Base-by-base conservation (phyloP, 257 asterid species). In the Avicennia marina region DNA sequence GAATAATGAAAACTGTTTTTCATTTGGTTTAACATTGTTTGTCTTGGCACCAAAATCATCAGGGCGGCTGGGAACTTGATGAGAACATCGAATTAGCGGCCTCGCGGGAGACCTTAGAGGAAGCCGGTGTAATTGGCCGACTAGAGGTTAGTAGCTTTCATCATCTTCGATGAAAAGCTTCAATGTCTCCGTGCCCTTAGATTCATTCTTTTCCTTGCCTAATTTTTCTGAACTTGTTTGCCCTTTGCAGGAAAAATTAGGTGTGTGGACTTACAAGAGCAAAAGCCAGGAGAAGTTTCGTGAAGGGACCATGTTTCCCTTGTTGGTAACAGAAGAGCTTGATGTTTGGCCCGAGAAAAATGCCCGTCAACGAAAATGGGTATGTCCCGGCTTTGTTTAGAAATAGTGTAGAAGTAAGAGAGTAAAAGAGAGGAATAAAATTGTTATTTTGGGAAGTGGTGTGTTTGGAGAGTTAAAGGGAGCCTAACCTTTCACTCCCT, bases 21-120 rank as follows among this genome's bases (percentile, higher is more conserved):
- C 49, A 31, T 20, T 20, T 49, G 27, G 48, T 50, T 64, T 76
- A 38, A 68, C 67, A 52, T 73, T 70, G 47, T 53, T 44, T 44
- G 16, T 54, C 64, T 15, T 66, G 63, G 32, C 10, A 59, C 45
- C 24, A 15, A 50, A 62, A 20, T 63, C 36, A 26, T 65, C 64
- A 79, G 83, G 98, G 98, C 72, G 95, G 98, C 62, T 90, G 98
- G 98, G 98, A 90, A 79, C 79, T 74, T 22, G 98, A 90, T 64
- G 98, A 84, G 62, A 67, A 86, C 46, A 78, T 84, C 65, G 81
- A 82, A 79, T 75, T 87, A 62, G 98, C 98, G 5, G 98, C 98
- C 24, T 48, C 68, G 12, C 58, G 98, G 45, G 98, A 90, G 74
- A 90, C 96, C 31, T 66, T 87, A 21, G 98, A 90, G 71, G 98